These are phyloP conservation scores for Magnaporthiopsis poae DNA, from an alignment of 2,329 filamentous ascomycete genomes.

Conservation along the genomic window DNA sequence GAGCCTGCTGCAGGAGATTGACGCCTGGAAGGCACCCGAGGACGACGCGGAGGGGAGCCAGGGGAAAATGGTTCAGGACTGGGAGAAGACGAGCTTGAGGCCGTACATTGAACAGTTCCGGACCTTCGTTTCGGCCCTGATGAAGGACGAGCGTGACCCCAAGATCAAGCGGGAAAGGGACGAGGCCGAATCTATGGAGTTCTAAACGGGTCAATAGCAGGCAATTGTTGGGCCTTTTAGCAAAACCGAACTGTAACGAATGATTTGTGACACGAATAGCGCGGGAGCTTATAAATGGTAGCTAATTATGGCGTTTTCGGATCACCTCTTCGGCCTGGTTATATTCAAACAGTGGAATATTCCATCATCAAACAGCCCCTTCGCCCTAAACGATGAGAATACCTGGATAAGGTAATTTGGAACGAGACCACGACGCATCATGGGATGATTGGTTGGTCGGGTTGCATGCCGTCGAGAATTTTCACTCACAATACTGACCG, in stretches of 20 bases:
- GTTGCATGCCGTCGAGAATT: too few species aligned
- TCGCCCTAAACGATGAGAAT: too few species aligned
- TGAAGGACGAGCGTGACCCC: slow-evolving; percentile 62
- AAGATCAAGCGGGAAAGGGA: slow-evolving; percentile 48
- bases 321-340: neutral
- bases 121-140: slow-evolving; percentile 64
- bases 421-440: neutral
- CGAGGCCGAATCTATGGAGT: slow-evolving; percentile 41
- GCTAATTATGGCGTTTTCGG: neutral
- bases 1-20: slow-evolving; percentile 72
- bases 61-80: slow-evolving; percentile 54
- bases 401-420: neutral
- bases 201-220: slow-evolving; percentile 24
- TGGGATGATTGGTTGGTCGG: too few species aligned
- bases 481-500: too few species aligned
- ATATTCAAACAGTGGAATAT: neutral
- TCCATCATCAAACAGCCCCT: too few species aligned
- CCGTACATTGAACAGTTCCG: slow-evolving; percentile 87
- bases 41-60: slow-evolving; percentile 22
- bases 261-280: neutral
- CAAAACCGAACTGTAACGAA: neutral
- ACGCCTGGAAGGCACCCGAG: slow-evolving; percentile 56
- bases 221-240: neutral
- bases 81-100: slow-evolving; percentile 93
- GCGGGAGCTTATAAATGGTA: neutral